Percentiles rank a stretch among this genome's conserved stretches.
Evolutionary conservation across 176 grass and related monocot genomes (phyloP).

Genomic region (Triticum dicoccoides): DNA sequence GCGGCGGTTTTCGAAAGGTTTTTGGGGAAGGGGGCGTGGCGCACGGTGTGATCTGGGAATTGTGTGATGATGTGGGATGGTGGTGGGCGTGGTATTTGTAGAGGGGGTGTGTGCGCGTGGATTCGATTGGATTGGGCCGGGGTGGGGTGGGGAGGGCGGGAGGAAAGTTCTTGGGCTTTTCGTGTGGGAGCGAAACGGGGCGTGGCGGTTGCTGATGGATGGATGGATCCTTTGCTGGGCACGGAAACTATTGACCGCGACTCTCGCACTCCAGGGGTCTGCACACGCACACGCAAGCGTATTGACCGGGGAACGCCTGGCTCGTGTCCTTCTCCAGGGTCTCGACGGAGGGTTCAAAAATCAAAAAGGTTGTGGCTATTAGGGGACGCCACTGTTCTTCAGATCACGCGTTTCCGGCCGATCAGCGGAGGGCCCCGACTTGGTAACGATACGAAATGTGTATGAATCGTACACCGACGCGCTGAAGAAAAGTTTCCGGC

Average conservation of each 20-base stretch:
- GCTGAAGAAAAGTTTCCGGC: background rate
- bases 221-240: background rate
- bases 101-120: background rate
- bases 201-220: background rate
- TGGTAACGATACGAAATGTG: background rate
- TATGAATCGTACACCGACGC: background rate
- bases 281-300: slow-evolving; percentile 12
- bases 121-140: background rate
- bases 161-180: slow-evolving; percentile 42
- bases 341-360: background rate
- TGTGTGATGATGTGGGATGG: background rate
- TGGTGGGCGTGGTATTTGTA: slow-evolving; percentile 31
- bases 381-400: background rate
- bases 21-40: background rate
- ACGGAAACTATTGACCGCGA: background rate
- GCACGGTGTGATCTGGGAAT: background rate
- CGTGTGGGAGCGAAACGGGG: background rate
- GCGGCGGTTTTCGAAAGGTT: no score
- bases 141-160: background rate
- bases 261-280: no score
- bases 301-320: background rate
- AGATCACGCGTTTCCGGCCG: background rate
- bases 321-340: background rate
- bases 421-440: background rate
- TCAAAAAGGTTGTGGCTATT: background rate